These are phyloP conservation scores for Cutaneotrichosporon mucoides DNA, from an alignment of 1,284 basidiomycete species.

Conservation along the genomic window DNA sequence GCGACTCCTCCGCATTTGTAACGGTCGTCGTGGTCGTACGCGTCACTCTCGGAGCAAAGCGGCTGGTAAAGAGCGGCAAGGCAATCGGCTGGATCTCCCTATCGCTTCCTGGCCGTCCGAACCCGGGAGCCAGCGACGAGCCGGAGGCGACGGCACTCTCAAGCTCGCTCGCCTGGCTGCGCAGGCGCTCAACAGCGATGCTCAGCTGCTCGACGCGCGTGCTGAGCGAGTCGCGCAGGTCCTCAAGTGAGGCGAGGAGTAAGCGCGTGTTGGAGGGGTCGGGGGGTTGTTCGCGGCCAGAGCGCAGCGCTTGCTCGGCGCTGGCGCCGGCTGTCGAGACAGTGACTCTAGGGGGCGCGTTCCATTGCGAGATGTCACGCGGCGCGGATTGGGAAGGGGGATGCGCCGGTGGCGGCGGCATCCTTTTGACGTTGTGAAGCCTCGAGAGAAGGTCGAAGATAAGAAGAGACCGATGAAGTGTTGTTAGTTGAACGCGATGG, in stretches of 20 bases:
- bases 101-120: constrained; percentile 9
- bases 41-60: not conserved
- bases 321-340: no score
- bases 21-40: not conserved
- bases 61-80: not conserved
- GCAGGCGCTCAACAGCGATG: constrained; percentile 27
- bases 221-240: constrained; percentile 28
- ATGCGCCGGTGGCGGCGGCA: no score
- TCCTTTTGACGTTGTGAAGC: no score
- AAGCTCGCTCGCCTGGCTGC: constrained; percentile 29
- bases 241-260: constrained; percentile 27
- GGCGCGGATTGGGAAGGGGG: no score
- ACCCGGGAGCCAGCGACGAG: constrained; percentile 9
- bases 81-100: not conserved
- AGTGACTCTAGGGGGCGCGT: no score
- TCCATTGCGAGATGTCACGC: no score
- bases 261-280: constrained; percentile 20
- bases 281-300: not conserved
- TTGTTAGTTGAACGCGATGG: no score
- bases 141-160: constrained; percentile 21
- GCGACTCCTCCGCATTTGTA: not conserved
- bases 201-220: constrained; percentile 30
- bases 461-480: no score
- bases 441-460: no score
- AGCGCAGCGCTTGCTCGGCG: no score